Conservation (phyloP, 2,329 filamentous ascomycete genomes). For the Colletotrichum lentis region DNA sequence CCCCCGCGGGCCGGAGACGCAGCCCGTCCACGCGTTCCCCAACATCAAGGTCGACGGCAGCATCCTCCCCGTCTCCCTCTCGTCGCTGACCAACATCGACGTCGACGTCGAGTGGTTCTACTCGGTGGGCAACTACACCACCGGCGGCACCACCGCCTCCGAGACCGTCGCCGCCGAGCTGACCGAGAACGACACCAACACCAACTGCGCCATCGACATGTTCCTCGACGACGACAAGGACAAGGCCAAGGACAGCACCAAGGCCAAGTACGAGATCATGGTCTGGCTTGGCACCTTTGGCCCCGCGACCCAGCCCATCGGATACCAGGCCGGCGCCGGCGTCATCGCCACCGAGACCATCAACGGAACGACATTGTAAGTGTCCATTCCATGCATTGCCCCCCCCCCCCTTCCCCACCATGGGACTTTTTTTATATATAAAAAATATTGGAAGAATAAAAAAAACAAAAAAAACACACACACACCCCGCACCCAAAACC, state of each 20-base stretch:
- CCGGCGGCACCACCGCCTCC: conserved; percentile 37
- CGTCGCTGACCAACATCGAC: conserved; percentile 50
- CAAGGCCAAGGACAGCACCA: conserved; percentile 51
- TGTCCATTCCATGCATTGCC: conserved; percentile 4
- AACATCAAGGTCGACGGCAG: conserved; percentile 59
- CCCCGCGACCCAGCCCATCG: conserved; percentile 57
- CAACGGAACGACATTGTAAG: conserved; percentile 55
- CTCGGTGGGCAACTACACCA: conserved; percentile 53
- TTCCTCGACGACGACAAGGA: conserved; percentile 59
- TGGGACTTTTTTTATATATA: no score
- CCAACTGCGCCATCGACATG: conserved; percentile 68
- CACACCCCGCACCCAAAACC: no score
- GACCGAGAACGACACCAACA: conserved; percentile 51
- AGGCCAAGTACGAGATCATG: conserved; percentile 63
- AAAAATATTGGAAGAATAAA: no score
- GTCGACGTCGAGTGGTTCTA: conserved; percentile 61
- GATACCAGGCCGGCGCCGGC: conserved; percentile 44
- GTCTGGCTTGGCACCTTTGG: conserved; percentile 63
- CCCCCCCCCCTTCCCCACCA: background rate
- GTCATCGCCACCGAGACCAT: conserved; percentile 48
- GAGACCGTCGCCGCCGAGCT: conserved; percentile 49
- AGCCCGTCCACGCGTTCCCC: conserved; percentile 63
- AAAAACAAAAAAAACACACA: no score
- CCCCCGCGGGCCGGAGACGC: conserved; percentile 49
- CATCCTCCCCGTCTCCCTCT: conserved; percentile 54